phyloP scores from a whole-genome alignment of 2,329 filamentous ascomycete genomes.

The Cladophialophora psammophila region DNA sequence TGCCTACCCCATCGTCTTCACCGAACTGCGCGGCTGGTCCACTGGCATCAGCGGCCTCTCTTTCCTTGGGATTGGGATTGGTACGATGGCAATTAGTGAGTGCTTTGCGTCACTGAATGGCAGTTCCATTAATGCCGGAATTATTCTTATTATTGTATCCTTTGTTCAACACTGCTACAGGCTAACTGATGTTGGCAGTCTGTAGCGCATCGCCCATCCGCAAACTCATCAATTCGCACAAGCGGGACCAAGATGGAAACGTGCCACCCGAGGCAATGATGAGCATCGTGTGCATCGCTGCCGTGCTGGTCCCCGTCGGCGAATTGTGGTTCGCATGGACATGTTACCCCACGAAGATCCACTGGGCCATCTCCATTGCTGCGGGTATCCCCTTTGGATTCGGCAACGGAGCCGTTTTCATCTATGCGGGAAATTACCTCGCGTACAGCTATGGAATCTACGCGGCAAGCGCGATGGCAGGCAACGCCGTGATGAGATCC shows the following conservation, averaged over 20 bases:
- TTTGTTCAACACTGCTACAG: too few species aligned
- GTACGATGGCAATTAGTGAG: conserved; percentile 44
- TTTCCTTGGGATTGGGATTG: conserved; percentile 75
- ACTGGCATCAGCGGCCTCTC: conserved; percentile 76
- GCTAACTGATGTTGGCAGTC: conserved; percentile 55
- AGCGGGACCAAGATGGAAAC: conserved; percentile 76
- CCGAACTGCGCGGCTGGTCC: conserved; percentile 76
- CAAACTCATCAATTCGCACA: conserved; percentile 77
- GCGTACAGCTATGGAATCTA: conserved; percentile 82
- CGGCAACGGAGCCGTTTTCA: conserved; percentile 80
- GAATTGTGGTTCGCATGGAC: conserved; percentile 92
- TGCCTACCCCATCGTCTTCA: conserved; percentile 86
- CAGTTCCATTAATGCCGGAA: too few species aligned
- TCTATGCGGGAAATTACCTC: conserved; percentile 82
- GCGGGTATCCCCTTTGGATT: conserved; percentile 81
- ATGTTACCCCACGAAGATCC: conserved; percentile 75
- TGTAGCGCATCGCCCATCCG: conserved; percentile 72
- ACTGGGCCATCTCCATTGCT: conserved; percentile 80
- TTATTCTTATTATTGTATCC: too few species aligned
- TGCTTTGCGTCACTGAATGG: too few species aligned
- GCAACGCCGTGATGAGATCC: conserved; percentile 77
- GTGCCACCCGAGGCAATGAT: conserved; percentile 82
- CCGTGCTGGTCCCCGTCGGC: conserved; percentile 75
- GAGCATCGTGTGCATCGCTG: conserved; percentile 77
- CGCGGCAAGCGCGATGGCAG: conserved; percentile 79